Base-by-base conservation (phyloP, 768 basidiomycete species). In the Rubroboletus pulcherrimus region DNA sequence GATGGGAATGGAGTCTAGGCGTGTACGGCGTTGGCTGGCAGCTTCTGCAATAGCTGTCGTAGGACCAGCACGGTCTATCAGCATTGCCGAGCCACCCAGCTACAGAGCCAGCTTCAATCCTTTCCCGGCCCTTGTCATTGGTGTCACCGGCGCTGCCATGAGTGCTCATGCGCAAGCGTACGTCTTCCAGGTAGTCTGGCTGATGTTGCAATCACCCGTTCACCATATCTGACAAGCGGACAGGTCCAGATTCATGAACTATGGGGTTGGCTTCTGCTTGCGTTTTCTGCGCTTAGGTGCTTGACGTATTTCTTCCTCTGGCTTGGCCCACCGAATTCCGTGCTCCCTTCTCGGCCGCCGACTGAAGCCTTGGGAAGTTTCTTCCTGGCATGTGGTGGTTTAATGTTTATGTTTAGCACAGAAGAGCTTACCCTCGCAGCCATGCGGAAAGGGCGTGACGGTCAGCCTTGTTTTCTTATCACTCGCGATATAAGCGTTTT, bases 231-330 rank as follows among this genome's bases (percentile, higher is more conserved):
- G 14, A 62, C 15, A 8, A 38, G 50, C 14, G 29, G 30, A 37
- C 58, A 90, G 81, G 93, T 97, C 39, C 85, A 93, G 68, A 89
- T 98, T 49, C 96, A 98, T 71, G 70, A 79, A 33, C 77, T 98
- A 4, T 98, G 96, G 96, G 96, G 96, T 45, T 85, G 84, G 72
- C 77, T 95, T 24, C 83, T 98, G 14, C 78, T 87, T 52, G 87
- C 76, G 5, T 93, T 89, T 68, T 81, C 90, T 6, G 76, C 90
- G 8, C 74, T 95, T 56, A 82, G 96, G 49, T 91, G 87, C 66
- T 63, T 94, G 38, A 98, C 95, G 2, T 98, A 98, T 69, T 91
- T 94, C 75, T 93, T 98, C 82, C 78, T 96, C 39, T 98, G 90
- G 90, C 78, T 95, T 43, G 78, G 80, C 30, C 94, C 94, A 12